These are phyloP conservation scores for Citrus australasica DNA, from an alignment of 345 rosid genomes.

Conservation along the genomic window DNA sequence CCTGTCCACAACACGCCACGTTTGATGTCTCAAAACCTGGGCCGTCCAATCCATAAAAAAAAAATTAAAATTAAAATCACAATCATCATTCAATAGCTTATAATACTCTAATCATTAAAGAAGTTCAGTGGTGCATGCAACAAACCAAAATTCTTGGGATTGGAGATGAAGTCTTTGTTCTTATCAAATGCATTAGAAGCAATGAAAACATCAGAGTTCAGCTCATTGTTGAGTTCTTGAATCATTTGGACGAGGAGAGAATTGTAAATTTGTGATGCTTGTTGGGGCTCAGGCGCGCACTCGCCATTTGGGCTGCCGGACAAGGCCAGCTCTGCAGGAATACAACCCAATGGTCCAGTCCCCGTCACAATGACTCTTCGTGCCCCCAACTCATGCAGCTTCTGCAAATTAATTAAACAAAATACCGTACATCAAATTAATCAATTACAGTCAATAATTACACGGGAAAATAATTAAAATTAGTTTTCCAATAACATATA, in stretches of 20 bases:
- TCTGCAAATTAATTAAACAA: slow-evolving; percentile 24
- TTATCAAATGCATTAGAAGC: slow-evolving; percentile 43
- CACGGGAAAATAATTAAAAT: background rate
- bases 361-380: slow-evolving; percentile 80
- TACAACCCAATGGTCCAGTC: slow-evolving; percentile 82
- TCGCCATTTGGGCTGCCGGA: slow-evolving; percentile 46
- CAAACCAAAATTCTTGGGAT: slow-evolving; percentile 61
- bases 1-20: slow-evolving; percentile 90
- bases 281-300: slow-evolving; percentile 48
- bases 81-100: background rate
- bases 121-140: background rate
- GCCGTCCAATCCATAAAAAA: background rate
- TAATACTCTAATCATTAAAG: background rate
- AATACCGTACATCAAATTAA: background rate
- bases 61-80: background rate
- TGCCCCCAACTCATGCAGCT: slow-evolving; percentile 56
- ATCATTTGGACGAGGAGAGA: slow-evolving; percentile 57
- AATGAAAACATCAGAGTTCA: slow-evolving; percentile 47
- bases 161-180: slow-evolving; percentile 47
- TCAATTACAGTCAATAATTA: background rate
- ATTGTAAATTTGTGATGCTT: slow-evolving; percentile 55
- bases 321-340: slow-evolving; percentile 54
- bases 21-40: slow-evolving; percentile 75
- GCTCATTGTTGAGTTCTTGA: slow-evolving; percentile 34
- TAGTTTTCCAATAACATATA: background rate